Evolutionary conservation across 2,329 filamentous ascomycete species (phyloP).

Genomic region (Sclerotinia glacialis): DNA sequence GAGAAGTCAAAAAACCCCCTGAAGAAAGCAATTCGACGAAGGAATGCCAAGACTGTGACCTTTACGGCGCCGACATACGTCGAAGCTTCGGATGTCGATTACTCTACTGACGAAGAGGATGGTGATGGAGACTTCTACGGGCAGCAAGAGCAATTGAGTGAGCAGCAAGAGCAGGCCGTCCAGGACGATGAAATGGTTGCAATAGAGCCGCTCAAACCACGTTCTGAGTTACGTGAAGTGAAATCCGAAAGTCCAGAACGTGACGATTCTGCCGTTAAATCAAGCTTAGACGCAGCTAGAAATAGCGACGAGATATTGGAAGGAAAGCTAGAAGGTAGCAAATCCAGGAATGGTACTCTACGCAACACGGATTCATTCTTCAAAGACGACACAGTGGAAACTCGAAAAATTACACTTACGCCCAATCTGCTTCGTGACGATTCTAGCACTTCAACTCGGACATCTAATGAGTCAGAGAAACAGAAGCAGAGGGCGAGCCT

Average conservation of each 20-base stretch:
- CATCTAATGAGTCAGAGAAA: constrained; percentile 48
- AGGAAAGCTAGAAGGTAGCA: constrained; percentile 52
- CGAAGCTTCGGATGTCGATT: constrained; percentile 69
- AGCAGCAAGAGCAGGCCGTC: constrained; percentile 44
- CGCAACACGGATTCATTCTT: constrained; percentile 96
- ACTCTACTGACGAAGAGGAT: constrained; percentile 64
- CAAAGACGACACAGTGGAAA: constrained; percentile 91
- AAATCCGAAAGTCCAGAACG: constrained; percentile 32
- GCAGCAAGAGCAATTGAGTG: constrained; percentile 47
- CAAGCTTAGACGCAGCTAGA: constrained; percentile 43
- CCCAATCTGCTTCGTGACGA: constrained; percentile 90
- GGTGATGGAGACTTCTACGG: constrained; percentile 47
- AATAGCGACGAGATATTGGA: constrained; percentile 68
- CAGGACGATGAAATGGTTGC: constrained; percentile 41
- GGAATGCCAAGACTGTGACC: constrained; percentile 69
- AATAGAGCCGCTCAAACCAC: constrained; percentile 43
- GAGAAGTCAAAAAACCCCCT: constrained; percentile 71
- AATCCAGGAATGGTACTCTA: constrained; percentile 80
- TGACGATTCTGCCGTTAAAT: constrained; percentile 26
- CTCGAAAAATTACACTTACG: constrained; percentile 94
- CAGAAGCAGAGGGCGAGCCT: constrained; percentile 63
- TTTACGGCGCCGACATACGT: constrained; percentile 70
- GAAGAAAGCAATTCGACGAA: constrained; percentile 68
- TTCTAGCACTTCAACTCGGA: constrained; percentile 44
- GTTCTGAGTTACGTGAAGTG: constrained; percentile 41